Conservation (phyloP, 2,329 filamentous ascomycete genomes). For the Trichoderma oligosporum region DNA sequence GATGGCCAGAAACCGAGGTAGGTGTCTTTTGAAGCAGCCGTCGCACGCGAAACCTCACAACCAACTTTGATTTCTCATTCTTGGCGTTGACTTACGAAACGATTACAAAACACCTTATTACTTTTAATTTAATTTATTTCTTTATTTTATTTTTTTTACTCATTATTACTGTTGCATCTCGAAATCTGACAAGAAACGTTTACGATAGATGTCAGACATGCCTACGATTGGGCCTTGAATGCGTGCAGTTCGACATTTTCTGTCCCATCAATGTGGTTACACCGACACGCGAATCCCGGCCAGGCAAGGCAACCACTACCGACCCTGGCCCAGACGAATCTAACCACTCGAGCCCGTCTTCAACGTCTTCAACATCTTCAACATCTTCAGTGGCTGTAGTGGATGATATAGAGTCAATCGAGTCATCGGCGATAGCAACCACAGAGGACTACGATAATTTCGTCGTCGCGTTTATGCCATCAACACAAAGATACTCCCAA, state of each 20-base stretch:
- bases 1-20: slow-evolving; percentile 17
- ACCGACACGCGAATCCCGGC: slow-evolving; percentile 15
- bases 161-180: too few species aligned
- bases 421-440: not conserved
- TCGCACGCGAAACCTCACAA: too few species aligned
- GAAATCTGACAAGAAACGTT: too few species aligned
- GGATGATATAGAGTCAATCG: not conserved
- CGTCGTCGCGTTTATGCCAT: not conserved
- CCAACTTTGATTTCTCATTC: too few species aligned
- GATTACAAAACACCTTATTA: too few species aligned
- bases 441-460: not conserved
- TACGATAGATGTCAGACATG: slow-evolving; percentile 10
- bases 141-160: too few species aligned
- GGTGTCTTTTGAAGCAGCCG: not conserved
- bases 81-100: too few species aligned
- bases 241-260: slow-evolving; percentile 16
- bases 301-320: not conserved
- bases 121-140: not conserved
- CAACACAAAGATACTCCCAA: not conserved
- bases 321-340: not conserved
- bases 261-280: slow-evolving; percentile 17
- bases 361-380: not conserved
- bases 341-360: slow-evolving; percentile 2
- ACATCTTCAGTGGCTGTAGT: not conserved
- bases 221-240: slow-evolving; percentile 12